A percentile compares a stretch with the other conserved stretches of the same genome.
Conservation (phyloP, 768 basidiomycete species). For the Collybia sordida region DNA sequence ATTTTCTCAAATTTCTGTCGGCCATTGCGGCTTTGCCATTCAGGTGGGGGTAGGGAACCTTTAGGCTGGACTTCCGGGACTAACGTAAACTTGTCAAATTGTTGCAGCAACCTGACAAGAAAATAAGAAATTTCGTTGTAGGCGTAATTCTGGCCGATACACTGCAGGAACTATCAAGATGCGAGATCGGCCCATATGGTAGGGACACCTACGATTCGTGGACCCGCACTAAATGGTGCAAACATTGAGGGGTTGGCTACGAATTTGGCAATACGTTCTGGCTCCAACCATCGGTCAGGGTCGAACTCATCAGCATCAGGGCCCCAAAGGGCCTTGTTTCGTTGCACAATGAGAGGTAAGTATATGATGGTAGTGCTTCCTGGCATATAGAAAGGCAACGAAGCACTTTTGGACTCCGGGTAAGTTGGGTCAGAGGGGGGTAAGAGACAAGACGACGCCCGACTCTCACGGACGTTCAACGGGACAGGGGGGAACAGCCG, state of each 20-base stretch:
- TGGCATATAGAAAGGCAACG: slow-evolving; percentile 58
- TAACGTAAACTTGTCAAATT: slow-evolving; percentile 58
- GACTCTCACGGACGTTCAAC: slow-evolving; percentile 63
- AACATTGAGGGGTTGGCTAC: slow-evolving; percentile 67
- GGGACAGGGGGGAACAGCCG: slow-evolving; percentile 81
- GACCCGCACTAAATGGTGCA: slow-evolving; percentile 74
- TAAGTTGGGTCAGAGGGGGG: slow-evolving; percentile 54
- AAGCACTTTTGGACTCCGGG: slow-evolving; percentile 18
- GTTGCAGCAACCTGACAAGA: slow-evolving; percentile 65
- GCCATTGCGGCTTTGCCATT: slow-evolving; percentile 51
- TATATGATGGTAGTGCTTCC: slow-evolving; percentile 56
- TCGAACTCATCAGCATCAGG: slow-evolving; percentile 74
- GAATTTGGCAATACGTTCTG: slow-evolving; percentile 46
- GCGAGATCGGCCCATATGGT: background rate
- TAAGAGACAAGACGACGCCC: slow-evolving; percentile 45
- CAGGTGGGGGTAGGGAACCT: slow-evolving; percentile 58
- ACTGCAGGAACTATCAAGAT: slow-evolving; percentile 34
- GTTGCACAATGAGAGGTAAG: slow-evolving; percentile 63
- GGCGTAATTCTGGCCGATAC: slow-evolving; percentile 73
- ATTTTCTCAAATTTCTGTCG: slow-evolving; percentile 57
- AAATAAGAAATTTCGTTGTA: slow-evolving; percentile 78
- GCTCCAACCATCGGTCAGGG: slow-evolving; percentile 76
- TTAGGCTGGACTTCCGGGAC: slow-evolving; percentile 61
- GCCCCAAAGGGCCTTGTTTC: slow-evolving; percentile 71
- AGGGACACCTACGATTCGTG: slow-evolving; percentile 43